Base-by-base conservation (phyloP, 805 yeast genomes). In the Candida nitratophila region DNA sequence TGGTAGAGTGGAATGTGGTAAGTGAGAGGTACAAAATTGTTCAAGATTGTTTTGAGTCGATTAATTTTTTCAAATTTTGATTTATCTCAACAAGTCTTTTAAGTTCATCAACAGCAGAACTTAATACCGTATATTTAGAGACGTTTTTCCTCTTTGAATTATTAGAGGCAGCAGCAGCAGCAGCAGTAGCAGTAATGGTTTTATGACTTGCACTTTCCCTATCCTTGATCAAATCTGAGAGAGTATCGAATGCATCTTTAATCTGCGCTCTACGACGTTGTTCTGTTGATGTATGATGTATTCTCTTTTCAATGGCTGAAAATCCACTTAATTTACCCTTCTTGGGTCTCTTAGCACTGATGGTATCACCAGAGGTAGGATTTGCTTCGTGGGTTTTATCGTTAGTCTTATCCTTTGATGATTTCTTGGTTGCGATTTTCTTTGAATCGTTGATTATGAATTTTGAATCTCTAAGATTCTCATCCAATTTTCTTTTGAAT, bases 281-380 rank as follows among this genome's bases (percentile, higher is more conserved):
- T 50, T 69, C 73, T 21, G 67, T 60, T 20, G 59, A 52, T 10
- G 68, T 61, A 50, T 69, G 73, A 42, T 63, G 59, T 29, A 50
- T 41, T 38, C 68, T 53, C 44, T 61, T 65, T 47, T 69, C 69
- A 37, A 63, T 58, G 37, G 55, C 59, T 6, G 60, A 45, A 21
- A 66, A 55, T 16, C 56, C 30, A 11, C 38, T 31, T n/a, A 44
- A 9, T 39, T 43, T 15, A n/a, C 17, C 11, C 17, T 24, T 36
- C 15, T 37, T 37, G 3, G 21, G 22, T 16, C 43, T 43, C 14
- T 33, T 29, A n/a, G n/a, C n/a, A n/a, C n/a, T n/a, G n/a, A n/a
- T n/a, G n/a, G n/a, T 20, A 20, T 32, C 10, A 15, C 17, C 16
- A 31, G n/a, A n/a, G n/a, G n/a, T n/a, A n/a, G n/a, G n/a, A n/a